Evolutionary conservation across 2,329 filamentous ascomycete genomes (phyloP), one percentile per base, ranked within the genome.

Genomic region (Sarocladiaceae sp.): DNA sequence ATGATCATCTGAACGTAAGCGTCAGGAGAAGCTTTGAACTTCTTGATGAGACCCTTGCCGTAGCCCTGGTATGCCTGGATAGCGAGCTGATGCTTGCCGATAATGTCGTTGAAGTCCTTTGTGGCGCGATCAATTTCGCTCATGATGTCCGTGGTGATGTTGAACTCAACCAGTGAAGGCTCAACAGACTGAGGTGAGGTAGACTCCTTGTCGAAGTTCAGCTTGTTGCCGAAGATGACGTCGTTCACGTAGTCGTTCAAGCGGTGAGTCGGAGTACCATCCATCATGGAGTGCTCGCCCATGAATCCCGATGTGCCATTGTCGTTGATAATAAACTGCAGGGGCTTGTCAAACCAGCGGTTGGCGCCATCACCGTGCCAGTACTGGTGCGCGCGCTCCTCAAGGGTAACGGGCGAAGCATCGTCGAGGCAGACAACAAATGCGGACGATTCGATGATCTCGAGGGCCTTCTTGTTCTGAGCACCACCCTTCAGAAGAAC

Each of bases 271-370:
- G 94, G 90, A 6, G 93, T 98, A 52, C 94, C 93, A 62, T 98
- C 93, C 94, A 98, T 98, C 93, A 98, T 97, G 57, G 87, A 94
- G 76, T 98, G 93, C 70, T 98, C 93, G 59, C 93, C 93, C 76
- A 89, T 91, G 76, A 98, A 98, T 49, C 93, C 93, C 2, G 93
- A 86, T 6, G 93, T 95, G 55, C 93, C 93, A 64, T 98, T 98
- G 63, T 98, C 90, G 66, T 95, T 96, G 70, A 98, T 65, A 62
- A 98, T 95, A 70, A 98, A 97, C 68, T 98, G 91, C 44, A 95
- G 72, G 5, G 93, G 93, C 76, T 98, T 98, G 76, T 98, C 93
- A 60, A 83, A 97, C 90, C 90, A 98, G 53, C 93, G 82, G 74
- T 98, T 98, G 55, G 80, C 74, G 46, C 93, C 93, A 58, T 98